Evolutionary conservation across 352 stramenopile genomes (phyloP).

Genomic region (Phytophthora megakarya): DNA sequence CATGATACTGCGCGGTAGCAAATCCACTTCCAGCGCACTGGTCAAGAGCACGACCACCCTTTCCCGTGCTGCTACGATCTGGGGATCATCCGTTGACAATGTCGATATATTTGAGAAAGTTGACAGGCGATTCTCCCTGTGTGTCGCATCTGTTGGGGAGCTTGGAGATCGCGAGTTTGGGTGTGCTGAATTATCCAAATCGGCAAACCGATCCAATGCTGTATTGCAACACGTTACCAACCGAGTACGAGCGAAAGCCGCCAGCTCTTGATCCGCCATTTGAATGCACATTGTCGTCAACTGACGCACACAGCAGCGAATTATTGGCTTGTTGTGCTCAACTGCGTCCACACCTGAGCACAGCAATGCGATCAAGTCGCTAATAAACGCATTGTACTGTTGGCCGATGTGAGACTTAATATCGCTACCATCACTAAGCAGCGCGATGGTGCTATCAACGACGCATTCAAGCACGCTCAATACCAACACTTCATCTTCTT

Average conservation of each 20-base stretch:
- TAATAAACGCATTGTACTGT: constrained; percentile 52
- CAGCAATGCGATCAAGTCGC: constrained; percentile 61
- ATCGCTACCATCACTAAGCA: constrained; percentile 45
- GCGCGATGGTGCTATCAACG: constrained; percentile 67
- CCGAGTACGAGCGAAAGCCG: constrained; percentile 49
- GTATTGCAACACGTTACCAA: constrained; percentile 68
- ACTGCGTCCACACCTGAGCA: constrained; percentile 62
- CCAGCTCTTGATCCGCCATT: constrained; percentile 50
- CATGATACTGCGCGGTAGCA: constrained; percentile 63
- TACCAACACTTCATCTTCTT: constrained; percentile 81
- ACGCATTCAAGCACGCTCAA: constrained; percentile 78
- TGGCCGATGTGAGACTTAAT: constrained; percentile 35
- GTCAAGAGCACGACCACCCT: constrained; percentile 72
- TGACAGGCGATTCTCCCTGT: constrained; percentile 4
- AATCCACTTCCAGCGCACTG: constrained; percentile 54
- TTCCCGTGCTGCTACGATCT: constrained; percentile 51
- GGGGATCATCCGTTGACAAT: constrained; percentile 4
- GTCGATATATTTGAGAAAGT: constrained; percentile 4
- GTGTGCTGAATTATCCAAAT: constrained; percentile 38
- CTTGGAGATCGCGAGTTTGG: constrained; percentile 4
- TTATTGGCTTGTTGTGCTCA: constrained; percentile 60
- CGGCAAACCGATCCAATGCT: constrained; percentile 51
- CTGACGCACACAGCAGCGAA: constrained; percentile 80
- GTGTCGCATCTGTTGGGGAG: constrained; percentile 2
- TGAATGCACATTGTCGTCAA: constrained; percentile 77